Evolutionary conservation across 495 filamentous ascomycete genomes (phyloP), one percentile per base, ranked within the genome.

Genomic region (Xylaria curta): DNA sequence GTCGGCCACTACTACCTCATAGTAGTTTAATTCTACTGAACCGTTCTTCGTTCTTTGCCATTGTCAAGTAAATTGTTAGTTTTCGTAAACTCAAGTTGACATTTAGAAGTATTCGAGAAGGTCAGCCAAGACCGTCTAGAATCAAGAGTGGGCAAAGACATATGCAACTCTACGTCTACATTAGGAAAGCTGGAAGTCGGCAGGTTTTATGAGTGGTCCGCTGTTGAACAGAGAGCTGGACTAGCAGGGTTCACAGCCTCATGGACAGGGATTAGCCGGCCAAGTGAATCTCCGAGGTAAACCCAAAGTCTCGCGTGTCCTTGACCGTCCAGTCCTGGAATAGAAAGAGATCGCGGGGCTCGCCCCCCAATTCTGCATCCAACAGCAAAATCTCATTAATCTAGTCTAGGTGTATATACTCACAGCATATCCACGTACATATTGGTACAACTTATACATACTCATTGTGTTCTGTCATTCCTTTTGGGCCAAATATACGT

Each of bases 181-280:
- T 36, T 28, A 15, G 60, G 21, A 63, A 15, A 24, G 62, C 42
- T 28, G 42, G 21, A 65, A 47, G 28, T 2, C 42, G 15, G 42
- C 40, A 4, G 24, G 42, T 21, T 19, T 17, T 46, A 31, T 49
- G 24, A 64, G 24, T 70, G 68, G 68, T 19, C 36, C 46, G 56
- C 58, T 21, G 44, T 69, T 51, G 51, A 64, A 64, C 40, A 28
- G 21, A 36, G 59, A 49, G 31, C 28, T 28, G 46, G 10, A 33
- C 68, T 26, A 56, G 59, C 68, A 64, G 59, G 68, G 68, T 70
- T 70, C 68, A 70, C 68, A 70, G 56, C 68, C 68, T 70, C 68
- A 62, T 38, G 10, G 19, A 19, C 56, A 59, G 56, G 54, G 54
- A n/a, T 61, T 21, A 26, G 28, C 31, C 58, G 68, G 58, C 24